These are phyloP conservation scores for Fusarium tuaranense DNA, from an alignment of 2,329 filamentous ascomycete species.

Conservation along the genomic window DNA sequence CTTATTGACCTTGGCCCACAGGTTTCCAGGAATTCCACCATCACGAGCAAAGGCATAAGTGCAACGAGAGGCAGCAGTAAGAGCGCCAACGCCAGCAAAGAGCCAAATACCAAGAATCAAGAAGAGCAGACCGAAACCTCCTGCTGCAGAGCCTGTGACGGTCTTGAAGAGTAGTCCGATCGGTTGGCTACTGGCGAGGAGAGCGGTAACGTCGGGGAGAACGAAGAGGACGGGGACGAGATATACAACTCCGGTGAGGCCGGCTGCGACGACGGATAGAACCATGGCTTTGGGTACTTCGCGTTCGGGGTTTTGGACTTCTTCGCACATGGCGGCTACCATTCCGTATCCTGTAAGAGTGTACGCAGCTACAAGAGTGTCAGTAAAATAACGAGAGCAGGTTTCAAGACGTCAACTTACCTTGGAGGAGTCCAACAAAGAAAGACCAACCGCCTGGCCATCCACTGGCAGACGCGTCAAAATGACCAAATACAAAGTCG, in stretches of 20 bases:
- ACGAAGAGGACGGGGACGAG: slow-evolving; percentile 81
- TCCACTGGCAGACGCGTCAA: slow-evolving; percentile 75
- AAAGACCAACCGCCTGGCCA: slow-evolving; percentile 76
- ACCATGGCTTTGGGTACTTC: slow-evolving; percentile 76
- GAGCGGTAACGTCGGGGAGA: slow-evolving; percentile 71
- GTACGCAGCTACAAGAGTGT: slow-evolving; percentile 48
- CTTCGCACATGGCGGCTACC: slow-evolving; percentile 66
- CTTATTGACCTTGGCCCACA: slow-evolving; percentile 75
- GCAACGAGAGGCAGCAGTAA: slow-evolving; percentile 79
- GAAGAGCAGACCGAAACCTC: slow-evolving; percentile 80
- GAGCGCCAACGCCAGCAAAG: slow-evolving; percentile 78
- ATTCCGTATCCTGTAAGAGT: slow-evolving; percentile 61
- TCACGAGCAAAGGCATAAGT: slow-evolving; percentile 82
- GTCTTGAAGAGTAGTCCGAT: slow-evolving; percentile 81
- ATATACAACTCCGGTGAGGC: slow-evolving; percentile 71
- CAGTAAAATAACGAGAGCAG: neutral
- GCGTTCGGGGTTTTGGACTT: slow-evolving; percentile 68
- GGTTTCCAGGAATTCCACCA: slow-evolving; percentile 75
- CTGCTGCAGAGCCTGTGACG: slow-evolving; percentile 76
- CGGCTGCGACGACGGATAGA: slow-evolving; percentile 72
- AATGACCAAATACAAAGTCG: slow-evolving; percentile 74
- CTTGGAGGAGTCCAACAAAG: slow-evolving; percentile 64
- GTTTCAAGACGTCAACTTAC: slow-evolving; percentile 30
- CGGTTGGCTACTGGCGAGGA: slow-evolving; percentile 78
- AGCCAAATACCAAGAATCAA: slow-evolving; percentile 80